A percentile compares a stretch with the other conserved stretches of the same genome.
Conservation (phyloP, 352 stramenopile genomes). For the Phytophthora pinifolia region DNA sequence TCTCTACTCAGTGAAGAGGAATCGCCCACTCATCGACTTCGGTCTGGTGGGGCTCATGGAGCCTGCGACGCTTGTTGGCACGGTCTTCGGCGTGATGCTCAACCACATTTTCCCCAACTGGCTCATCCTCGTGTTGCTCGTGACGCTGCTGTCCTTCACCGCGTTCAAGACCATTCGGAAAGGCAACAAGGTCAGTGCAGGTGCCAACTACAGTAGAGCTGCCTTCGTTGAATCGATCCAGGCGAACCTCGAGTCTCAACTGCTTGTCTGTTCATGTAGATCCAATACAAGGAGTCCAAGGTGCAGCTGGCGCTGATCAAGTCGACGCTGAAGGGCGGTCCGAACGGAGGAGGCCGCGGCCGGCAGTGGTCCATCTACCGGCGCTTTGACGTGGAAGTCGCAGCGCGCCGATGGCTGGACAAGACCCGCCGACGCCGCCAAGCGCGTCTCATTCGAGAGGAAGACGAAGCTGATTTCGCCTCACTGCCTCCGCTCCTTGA, state of each 20-base stretch:
- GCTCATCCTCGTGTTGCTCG: slow-evolving; percentile 69
- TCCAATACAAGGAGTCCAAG: slow-evolving; percentile 54
- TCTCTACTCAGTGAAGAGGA: slow-evolving; percentile 49
- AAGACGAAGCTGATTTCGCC: slow-evolving; percentile 69
- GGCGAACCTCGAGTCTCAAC: no score
- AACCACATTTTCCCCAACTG: slow-evolving; percentile 81
- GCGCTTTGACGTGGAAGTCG: slow-evolving; percentile 59
- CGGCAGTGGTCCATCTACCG: slow-evolving; percentile 63
- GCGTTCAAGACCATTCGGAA: slow-evolving; percentile 72
- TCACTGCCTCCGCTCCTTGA: slow-evolving; percentile 43
- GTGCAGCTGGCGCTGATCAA: slow-evolving; percentile 43
- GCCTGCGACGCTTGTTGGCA: slow-evolving; percentile 81
- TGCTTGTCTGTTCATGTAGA: slow-evolving; percentile 19
- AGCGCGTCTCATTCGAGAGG: slow-evolving; percentile 31
- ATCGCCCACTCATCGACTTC: slow-evolving; percentile 96
- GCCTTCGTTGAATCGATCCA: no score
- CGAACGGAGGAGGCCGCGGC: slow-evolving; percentile 37
- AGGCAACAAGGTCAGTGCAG: slow-evolving; percentile 48
- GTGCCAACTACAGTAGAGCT: no score
- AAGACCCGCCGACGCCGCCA: slow-evolving; percentile 51
- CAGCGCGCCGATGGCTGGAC: slow-evolving; percentile 56
- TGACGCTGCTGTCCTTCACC: slow-evolving; percentile 65
- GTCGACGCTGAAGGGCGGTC: slow-evolving; percentile 42
- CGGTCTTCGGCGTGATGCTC: slow-evolving; percentile 75
- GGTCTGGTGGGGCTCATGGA: slow-evolving; percentile 97